These are phyloP conservation scores for Lupinus albus DNA, from an alignment of 306 rosid genomes.

Conservation along the genomic window DNA sequence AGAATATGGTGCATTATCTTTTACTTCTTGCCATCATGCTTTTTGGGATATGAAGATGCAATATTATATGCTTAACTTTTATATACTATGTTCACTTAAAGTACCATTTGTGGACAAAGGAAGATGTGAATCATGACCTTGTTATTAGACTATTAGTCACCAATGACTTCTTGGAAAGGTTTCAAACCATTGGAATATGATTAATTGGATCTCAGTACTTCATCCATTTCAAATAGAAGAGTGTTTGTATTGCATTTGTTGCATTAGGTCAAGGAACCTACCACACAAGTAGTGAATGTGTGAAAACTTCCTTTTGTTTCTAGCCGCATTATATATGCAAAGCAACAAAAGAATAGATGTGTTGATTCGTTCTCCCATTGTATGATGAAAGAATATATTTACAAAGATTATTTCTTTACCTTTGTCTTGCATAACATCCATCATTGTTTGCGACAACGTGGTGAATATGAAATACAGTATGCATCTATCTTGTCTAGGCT, in stretches of 20 bases:
- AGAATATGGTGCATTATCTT: constrained; percentile 9
- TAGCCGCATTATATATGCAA: background rate
- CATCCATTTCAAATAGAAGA: background rate
- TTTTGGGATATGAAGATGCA: constrained; percentile 28
- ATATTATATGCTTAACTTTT: background rate
- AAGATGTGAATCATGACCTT: constrained; percentile 11
- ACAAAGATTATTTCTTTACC: constrained; percentile 11
- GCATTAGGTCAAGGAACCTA: background rate
- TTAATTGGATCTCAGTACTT: constrained; percentile 1
- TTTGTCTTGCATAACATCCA: background rate
- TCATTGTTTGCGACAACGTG: constrained; percentile 15
- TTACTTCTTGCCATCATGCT: constrained; percentile 30
- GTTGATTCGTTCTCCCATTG: background rate
- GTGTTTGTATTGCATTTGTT: constrained; percentile 6
- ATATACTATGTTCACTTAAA: background rate
- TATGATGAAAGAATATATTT: constrained; percentile 9
- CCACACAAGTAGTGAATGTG: background rate
- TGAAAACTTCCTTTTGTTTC: constrained; percentile 5
- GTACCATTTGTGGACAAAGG: constrained; percentile 1
- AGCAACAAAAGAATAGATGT: constrained; percentile 1
- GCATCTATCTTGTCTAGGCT: constrained; percentile 2
- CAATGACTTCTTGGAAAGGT: constrained; percentile 1
- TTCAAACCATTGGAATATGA: constrained; percentile 7
- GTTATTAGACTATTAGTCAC: background rate
- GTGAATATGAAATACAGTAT: background rate